Conservation (phyloP, 2,329 filamentous ascomycete species). For the Beauveria brongniartii region DNA sequence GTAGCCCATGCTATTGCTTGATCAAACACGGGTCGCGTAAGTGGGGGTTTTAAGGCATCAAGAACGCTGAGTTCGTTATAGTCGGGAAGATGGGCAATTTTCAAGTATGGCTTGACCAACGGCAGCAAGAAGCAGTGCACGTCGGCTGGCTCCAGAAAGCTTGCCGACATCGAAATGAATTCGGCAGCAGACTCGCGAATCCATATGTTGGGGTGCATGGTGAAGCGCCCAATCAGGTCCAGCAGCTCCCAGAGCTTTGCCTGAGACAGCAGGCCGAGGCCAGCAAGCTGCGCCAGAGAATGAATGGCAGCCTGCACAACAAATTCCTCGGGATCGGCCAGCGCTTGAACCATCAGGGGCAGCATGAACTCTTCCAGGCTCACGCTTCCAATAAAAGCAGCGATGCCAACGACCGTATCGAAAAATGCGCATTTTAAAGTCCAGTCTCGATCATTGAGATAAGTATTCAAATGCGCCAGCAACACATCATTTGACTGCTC, state of each 20-base stretch:
- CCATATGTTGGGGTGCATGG: constrained; percentile 92
- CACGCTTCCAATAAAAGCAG: constrained; percentile 79
- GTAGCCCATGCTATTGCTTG: constrained; percentile 78
- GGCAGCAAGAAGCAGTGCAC: constrained; percentile 76
- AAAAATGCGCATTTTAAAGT: constrained; percentile 95
- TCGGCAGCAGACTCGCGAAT: constrained; percentile 83
- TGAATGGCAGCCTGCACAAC: constrained; percentile 87
- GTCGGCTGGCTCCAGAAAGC: constrained; percentile 70
- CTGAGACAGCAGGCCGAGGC: constrained; percentile 78
- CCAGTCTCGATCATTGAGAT: constrained; percentile 94
- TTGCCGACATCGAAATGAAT: constrained; percentile 70
- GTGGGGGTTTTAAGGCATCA: constrained; percentile 73
- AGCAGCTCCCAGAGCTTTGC: constrained; percentile 81
- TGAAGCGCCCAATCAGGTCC: constrained; percentile 73
- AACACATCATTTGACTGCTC: constrained; percentile 94
- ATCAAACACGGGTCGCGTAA: constrained; percentile 75
- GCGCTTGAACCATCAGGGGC: constrained; percentile 88
- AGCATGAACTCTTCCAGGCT: constrained; percentile 92
- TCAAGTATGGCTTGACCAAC: constrained; percentile 73
- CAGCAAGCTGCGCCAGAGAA: constrained; percentile 80
- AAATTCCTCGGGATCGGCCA: constrained; percentile 88
- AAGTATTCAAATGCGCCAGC: constrained; percentile 91
- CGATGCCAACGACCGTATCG: constrained; percentile 87
- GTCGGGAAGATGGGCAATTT: constrained; percentile 55
- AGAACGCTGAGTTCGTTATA: constrained; percentile 69